Evolutionary conservation across 1,139 yeast genomes (phyloP).

Genomic region (Pichia cactophila): DNA sequence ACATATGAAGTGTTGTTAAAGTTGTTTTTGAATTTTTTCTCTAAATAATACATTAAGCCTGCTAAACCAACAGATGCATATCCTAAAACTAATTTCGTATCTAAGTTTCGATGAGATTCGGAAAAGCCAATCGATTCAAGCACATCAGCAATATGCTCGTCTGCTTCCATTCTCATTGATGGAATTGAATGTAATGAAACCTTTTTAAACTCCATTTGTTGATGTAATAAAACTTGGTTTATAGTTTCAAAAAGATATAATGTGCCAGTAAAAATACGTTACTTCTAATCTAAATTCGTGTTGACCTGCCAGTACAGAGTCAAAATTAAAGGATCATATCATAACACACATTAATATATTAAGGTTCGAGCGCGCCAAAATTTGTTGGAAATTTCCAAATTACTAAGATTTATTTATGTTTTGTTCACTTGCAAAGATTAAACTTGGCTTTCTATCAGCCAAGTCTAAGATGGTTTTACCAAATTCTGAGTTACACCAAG

Average conservation of each 20-base stretch:
- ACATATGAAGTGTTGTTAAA: conserved; percentile 35
- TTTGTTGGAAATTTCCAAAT: too few relatives aligned
- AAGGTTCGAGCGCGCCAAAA: too few relatives aligned
- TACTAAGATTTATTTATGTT: too few relatives aligned
- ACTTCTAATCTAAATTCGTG: too few relatives aligned
- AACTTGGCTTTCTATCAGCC: conserved; percentile 66
- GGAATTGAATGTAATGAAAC: conserved; percentile 32
- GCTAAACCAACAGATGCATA: conserved; percentile 59
- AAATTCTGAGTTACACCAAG: conserved; percentile 92
- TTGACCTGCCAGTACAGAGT: too few relatives aligned
- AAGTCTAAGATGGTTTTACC: conserved; percentile 75
- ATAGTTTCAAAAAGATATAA: too few relatives aligned
- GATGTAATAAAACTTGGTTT: not conserved
- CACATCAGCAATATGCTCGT: conserved; percentile 40
- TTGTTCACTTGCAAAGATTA: conserved; percentile 38
- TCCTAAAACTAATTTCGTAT: conserved; percentile 63
- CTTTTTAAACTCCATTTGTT: conserved; percentile 17
- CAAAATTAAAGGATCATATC: too few relatives aligned
- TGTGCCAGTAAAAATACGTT: too few relatives aligned
- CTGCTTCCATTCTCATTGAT: conserved; percentile 43
- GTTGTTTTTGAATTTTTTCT: conserved; percentile 44
- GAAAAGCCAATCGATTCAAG: conserved; percentile 52
- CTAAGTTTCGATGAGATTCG: conserved; percentile 51
- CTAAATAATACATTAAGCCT: conserved; percentile 56
- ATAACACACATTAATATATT: too few relatives aligned